These are phyloP conservation scores for Pleurotus eryngii DNA, from an alignment of 768 basidiomycete genomes.

Conservation along the genomic window DNA sequence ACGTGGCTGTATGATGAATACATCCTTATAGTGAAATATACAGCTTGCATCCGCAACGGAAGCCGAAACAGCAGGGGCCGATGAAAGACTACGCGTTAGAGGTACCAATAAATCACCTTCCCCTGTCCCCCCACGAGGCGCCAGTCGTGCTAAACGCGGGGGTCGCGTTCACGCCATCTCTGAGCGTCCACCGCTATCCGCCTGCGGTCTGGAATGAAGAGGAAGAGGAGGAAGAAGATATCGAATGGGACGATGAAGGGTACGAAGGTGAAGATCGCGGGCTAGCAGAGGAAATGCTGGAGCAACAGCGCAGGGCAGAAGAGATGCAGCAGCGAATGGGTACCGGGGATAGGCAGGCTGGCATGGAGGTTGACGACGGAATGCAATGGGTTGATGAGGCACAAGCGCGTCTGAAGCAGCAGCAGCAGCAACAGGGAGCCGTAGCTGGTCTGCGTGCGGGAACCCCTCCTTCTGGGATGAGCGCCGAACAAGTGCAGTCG, in stretches of 20 bases:
- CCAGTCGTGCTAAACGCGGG: constrained; percentile 33
- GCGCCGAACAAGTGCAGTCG: constrained; percentile 16
- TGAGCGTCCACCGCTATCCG: constrained; percentile 70
- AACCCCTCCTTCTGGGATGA: constrained; percentile 2
- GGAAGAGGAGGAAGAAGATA: constrained; percentile 59
- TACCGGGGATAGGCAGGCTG: constrained; percentile 24
- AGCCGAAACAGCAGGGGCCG: constrained; percentile 57
- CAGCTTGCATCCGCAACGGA: constrained; percentile 77
- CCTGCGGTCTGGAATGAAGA: constrained; percentile 84
- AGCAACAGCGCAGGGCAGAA: constrained; percentile 24
- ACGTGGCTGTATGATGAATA: not conserved
- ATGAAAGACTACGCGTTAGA: constrained; percentile 45
- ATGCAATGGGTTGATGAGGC: constrained; percentile 81
- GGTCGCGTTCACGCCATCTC: constrained; percentile 72
- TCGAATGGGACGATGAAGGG: constrained; percentile 64
- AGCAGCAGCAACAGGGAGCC: constrained; percentile 26
- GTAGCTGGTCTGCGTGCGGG: not conserved
- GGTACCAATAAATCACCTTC: constrained; percentile 49
- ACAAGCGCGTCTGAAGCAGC: constrained; percentile 19
- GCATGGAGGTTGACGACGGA: constrained; percentile 75
- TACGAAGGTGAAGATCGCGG: constrained; percentile 70
- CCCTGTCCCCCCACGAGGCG: constrained; percentile 34
- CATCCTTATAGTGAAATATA: constrained; percentile 6
- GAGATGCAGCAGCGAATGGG: constrained; percentile 18
- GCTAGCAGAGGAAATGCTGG: constrained; percentile 51